phyloP scores from a whole-genome alignment of 129 eudicot genomes.

The Chrysanthemum makinoi region DNA sequence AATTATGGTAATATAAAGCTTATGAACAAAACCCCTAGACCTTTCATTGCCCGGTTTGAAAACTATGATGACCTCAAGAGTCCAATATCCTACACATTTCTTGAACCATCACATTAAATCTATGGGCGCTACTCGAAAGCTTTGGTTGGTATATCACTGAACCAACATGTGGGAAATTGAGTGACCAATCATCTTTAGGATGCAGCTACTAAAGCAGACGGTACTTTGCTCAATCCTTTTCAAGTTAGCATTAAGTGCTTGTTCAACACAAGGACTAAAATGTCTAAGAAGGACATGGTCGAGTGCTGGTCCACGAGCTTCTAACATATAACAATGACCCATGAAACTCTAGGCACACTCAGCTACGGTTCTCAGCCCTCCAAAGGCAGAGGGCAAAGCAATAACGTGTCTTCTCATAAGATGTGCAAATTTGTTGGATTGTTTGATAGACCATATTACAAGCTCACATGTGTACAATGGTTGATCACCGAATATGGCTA shows the following conservation, averaged over 20 bases:
- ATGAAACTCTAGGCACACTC: conserved; percentile 77
- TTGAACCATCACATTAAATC: conserved; percentile 83
- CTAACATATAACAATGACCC: conserved; percentile 78
- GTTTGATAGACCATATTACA: conserved; percentile 1
- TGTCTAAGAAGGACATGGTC: conserved; percentile 65
- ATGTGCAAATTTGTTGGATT: conserved; percentile 55
- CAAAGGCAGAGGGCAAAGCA: conserved; percentile 67
- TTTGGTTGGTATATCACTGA: conserved; percentile 46
- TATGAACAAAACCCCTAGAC: conserved; percentile 19
- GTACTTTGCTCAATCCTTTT: conserved; percentile 70
- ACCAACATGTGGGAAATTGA: conserved; percentile 42
- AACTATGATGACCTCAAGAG: conserved; percentile 58
- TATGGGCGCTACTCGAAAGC: conserved; percentile 79
- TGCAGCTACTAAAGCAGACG: conserved; percentile 78
- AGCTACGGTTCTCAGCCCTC: conserved; percentile 62
- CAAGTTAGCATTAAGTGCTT: conserved; percentile 62
- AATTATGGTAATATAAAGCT: too few species aligned
- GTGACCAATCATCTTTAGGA: conserved; percentile 64
- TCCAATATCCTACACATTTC: conserved; percentile 82
- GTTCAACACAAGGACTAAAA: conserved; percentile 73
- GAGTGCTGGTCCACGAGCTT: conserved; percentile 80
- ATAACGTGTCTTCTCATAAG: conserved; percentile 61
- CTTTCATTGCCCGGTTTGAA: conserved; percentile 63
- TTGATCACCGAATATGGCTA: too few species aligned
- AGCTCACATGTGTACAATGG: too few species aligned